Conservation (phyloP, 164 flowering plant species). For the Stephania japonica region DNA sequence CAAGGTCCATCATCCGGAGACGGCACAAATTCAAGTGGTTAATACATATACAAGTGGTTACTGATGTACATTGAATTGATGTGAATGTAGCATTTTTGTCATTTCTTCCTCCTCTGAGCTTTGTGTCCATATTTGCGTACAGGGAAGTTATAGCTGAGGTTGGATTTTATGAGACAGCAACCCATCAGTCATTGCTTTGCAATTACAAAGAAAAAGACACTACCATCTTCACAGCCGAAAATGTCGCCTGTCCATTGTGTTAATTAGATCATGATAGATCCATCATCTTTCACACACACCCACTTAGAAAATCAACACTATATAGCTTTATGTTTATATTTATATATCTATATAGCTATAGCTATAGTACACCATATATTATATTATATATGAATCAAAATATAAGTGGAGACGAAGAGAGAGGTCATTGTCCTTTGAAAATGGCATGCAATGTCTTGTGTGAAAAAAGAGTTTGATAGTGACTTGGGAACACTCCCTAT, state of each 20-base stretch:
- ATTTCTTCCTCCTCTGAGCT: no score
- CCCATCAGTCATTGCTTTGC: background rate
- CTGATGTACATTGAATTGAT: background rate
- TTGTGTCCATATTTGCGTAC: background rate
- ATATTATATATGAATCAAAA: background rate
- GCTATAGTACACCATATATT: no score
- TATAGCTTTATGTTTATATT: no score
- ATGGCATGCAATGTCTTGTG: background rate
- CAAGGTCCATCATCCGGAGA: no score
- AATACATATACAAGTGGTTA: no score
- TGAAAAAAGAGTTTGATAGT: no score
- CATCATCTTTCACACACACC: background rate
- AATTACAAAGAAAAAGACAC: background rate
- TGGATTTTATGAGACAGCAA: slow-evolving; percentile 2
- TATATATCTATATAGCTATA: no score
- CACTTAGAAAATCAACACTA: background rate
- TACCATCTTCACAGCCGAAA: background rate
- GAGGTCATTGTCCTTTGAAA: background rate
- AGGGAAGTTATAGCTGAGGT: background rate
- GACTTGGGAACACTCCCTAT: no score
- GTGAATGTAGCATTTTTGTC: background rate
- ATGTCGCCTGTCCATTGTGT: no score
- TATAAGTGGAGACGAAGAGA: background rate
- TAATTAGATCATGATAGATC: background rate
- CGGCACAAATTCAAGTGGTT: no score